Base-by-base conservation (phyloP, 352 stramenopile species). In the Phytophthora gonapodyides region DNA sequence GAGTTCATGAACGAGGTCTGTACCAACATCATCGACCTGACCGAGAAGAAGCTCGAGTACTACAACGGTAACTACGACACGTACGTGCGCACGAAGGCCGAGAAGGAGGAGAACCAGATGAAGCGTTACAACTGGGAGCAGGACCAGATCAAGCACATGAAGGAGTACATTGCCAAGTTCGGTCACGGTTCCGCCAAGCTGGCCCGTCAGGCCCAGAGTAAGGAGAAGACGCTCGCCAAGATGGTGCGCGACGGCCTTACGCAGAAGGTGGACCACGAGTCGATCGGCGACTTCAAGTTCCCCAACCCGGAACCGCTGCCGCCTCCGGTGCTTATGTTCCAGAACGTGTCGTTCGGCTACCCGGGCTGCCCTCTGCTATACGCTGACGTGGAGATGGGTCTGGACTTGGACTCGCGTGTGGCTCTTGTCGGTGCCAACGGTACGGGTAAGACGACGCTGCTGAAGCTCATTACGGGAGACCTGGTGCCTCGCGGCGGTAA, bases 1-100 rank as follows among this genome's bases (percentile, higher is more conserved):
- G 97, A 99, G 73, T 99, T 99, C 71, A 91, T 99, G 69, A 99
- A 99, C 80, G 94, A 97, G 61, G 97, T 99, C 47, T 99, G 95
- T 65, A 99, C 97, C 16, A 98, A 99, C 79, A 99, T 98, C 51
- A 97, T 99, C 42, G 93, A 99, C 43, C 91, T 99, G 46, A 96
- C 79, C 45, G 78, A 91, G 50, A 90, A 92, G 53, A 98, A 98
- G 70, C 84, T 99, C n/a, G 82, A 94, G 61, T 99, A 99, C 79
- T 99, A 99, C 78, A 78, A 87, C 43, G 97, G 97, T 74, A 99
- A 99, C 76, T 99, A 99, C 80, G 96, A 99, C 80, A 95, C 93
- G 71, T 99, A 98, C 81, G 84, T 98, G 62, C 91, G 98, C 76
- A 99, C 94, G 16, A 91, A 94, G 55, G 84, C 87, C 47, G 97